Base-by-base conservation (phyloP, 1,284 basidiomycete species). In the Heimioporus retisporus region DNA sequence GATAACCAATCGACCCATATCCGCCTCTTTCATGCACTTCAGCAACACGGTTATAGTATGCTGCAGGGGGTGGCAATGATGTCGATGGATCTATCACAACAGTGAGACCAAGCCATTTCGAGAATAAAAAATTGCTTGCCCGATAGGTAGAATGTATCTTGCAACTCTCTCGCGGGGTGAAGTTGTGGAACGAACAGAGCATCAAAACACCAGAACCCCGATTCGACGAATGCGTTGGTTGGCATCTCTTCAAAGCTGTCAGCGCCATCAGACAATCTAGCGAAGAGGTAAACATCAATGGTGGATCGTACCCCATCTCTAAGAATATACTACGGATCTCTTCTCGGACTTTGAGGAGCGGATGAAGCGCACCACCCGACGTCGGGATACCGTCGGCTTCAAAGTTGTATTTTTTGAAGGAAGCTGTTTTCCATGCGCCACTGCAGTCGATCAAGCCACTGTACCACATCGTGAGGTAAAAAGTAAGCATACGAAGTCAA, bases 131-230 rank as follows among this genome's bases (percentile, higher is more conserved):
- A 23, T 63, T 77, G 67, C 73, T 59, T 74, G 91, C 95, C 94
- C 69, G 97, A 98, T 60, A 99, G 88, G 81, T 99, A 99, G 88
- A 99, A 99, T 11, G 98, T 99, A 78, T 99, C 98, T 82, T 99
- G 98, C 60, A 99, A 81, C 74, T 99, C 98, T 78, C 98, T 91
- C 35, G 98, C 98, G 23, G 98, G 97, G 83, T 99, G 98, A 82
- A 99, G 97, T 79, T 99, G 98, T 2, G 98, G 98, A 1, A 99
- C 98, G 79, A 98, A 99, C 71, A 99, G 88, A 14, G 97, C 92
- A 80, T 99, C 98, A 81, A 99, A 99, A 80, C 97, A 98, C 98
- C 98, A 99, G 89, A 99, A 99, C 46, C 94, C 94, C 35, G 96
- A 98, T 81, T 99, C 98, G 67, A 99, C 96, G 79, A 97, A 99